Conservation (phyloP, 208 protist genomes). For the Crithidia mellificae region DNA sequence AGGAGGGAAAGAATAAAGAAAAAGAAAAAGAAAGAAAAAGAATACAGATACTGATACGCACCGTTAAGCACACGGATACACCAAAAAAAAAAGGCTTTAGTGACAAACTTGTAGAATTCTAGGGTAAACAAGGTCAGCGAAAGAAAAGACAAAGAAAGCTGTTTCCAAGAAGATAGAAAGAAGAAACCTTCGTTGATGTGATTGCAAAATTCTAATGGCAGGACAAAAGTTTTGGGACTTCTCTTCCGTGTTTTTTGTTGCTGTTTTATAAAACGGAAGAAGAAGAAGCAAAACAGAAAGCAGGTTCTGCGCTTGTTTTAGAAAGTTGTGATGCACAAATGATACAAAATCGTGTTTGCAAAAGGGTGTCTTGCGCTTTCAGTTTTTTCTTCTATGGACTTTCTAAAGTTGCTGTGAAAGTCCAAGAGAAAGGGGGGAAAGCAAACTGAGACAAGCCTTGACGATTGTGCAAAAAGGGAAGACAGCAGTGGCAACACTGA, state of each 20-base stretch:
- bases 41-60: slow-evolving; percentile 6
- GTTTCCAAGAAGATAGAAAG: neutral
- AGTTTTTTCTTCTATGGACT: neutral
- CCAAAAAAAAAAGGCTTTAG: neutral
- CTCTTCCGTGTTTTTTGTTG: neutral
- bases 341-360: neutral
- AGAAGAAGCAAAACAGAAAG: slow-evolving; percentile 15
- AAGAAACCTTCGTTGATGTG: neutral
- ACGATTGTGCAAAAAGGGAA: neutral
- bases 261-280: slow-evolving; percentile 1
- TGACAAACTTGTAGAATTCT: slow-evolving; percentile 2
- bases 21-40: slow-evolving; percentile 21
- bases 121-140: neutral
- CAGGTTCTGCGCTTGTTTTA: too few species aligned
- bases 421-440: neutral
- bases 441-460: neutral
- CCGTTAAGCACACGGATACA: neutral
- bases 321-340: too few species aligned
- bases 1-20: slow-evolving; percentile 7
- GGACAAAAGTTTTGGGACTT: neutral
- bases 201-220: too few species aligned
- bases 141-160: neutral
- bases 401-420: slow-evolving; percentile 4
- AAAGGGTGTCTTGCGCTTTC: neutral
- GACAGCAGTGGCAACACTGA: neutral